Evolutionary conservation across 139 green algal species (phyloP).

Genomic region (Chlorella ohadii): DNA sequence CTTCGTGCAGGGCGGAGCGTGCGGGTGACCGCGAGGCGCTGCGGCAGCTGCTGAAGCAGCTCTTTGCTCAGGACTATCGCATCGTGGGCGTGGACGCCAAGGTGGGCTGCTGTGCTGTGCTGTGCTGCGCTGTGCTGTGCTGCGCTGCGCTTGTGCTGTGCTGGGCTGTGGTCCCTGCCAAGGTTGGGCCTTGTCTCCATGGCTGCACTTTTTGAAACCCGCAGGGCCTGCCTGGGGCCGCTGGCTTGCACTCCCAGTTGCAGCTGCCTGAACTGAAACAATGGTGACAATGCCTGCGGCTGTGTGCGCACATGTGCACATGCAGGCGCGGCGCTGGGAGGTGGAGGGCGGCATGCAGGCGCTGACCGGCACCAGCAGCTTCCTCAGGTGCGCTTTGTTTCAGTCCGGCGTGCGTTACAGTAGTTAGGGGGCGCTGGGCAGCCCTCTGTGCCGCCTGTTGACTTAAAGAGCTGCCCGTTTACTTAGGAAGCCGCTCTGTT

Average conservation of each 20-base stretch:
- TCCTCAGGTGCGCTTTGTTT: neutral
- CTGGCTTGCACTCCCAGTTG: too few species aligned
- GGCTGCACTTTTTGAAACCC: too few species aligned
- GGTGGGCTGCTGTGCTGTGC: constrained; percentile 4
- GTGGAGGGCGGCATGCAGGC: constrained; percentile 34
- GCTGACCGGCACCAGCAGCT: constrained; percentile 27
- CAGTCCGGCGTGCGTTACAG: neutral
- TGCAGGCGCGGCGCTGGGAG: constrained; percentile 1
- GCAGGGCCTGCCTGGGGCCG: too few species aligned
- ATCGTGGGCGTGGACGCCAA: constrained; percentile 37
- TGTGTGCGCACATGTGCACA: neutral
- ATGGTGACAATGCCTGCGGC: neutral
- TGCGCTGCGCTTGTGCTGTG: neutral
- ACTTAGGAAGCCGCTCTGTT: too few species aligned
- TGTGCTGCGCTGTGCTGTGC: neutral
- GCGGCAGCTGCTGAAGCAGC: constrained; percentile 16
- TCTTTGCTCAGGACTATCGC: constrained; percentile 33
- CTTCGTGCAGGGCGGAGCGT: constrained; percentile 29
- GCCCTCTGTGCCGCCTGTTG: too few species aligned
- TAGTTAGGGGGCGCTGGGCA: too few species aligned
- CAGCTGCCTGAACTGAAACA: too few species aligned
- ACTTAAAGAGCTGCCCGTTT: too few species aligned
- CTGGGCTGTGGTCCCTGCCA: too few species aligned
- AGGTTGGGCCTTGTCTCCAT: too few species aligned
- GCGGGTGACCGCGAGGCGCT: constrained; percentile 6